Conservation (phyloP, 2,329 filamentous ascomycete species). For the Penicillium palitans region DNA sequence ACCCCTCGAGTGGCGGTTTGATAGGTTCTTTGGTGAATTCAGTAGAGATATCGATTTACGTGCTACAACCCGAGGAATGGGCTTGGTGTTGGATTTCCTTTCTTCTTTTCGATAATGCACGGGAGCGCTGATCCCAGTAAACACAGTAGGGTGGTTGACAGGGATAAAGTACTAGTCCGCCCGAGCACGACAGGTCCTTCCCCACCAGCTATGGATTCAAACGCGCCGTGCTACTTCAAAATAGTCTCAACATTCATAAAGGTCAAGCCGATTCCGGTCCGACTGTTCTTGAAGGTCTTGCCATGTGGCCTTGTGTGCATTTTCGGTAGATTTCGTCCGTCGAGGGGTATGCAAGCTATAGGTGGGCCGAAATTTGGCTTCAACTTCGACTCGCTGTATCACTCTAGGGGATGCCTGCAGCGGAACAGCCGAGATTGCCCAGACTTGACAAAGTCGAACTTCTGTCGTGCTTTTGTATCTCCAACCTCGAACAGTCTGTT, state of each 20-base stretch:
- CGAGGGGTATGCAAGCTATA: neutral
- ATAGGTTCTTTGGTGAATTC: neutral
- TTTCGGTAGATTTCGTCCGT: neutral
- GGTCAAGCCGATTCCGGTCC: neutral
- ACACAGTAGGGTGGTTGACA: neutral
- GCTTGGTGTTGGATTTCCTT: neutral
- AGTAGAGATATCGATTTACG: neutral
- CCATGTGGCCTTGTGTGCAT: neutral
- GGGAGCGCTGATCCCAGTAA: neutral
- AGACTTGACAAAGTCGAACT: neutral
- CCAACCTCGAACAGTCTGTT: neutral
- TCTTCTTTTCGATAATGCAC: too few species aligned
- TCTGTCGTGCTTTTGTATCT: neutral
- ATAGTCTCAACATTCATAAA: neutral
- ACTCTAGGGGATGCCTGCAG: neutral
- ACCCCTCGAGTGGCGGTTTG: neutral
- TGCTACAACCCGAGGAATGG: neutral
- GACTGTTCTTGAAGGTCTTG: neutral
- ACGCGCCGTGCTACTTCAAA: neutral
- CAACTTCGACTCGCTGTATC: neutral
- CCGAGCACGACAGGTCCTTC: neutral
- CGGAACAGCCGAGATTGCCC: neutral
- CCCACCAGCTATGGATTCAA: neutral
- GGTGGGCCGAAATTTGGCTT: neutral
- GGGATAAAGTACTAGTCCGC: neutral